phyloP scores from a whole-genome alignment of 139 green algal species.

The Gonium pectorale region DNA sequence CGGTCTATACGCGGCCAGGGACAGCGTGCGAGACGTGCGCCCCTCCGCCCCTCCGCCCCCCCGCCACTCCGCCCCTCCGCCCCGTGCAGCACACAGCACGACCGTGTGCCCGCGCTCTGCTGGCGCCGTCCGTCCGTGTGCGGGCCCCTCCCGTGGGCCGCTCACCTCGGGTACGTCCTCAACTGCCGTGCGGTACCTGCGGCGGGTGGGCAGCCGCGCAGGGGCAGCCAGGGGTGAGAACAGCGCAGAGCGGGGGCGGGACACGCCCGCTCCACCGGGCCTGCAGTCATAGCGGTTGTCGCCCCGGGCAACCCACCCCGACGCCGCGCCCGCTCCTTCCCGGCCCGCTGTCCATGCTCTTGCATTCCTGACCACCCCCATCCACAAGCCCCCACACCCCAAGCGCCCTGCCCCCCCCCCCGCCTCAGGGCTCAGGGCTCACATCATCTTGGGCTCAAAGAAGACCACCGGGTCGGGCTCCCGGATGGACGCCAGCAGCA shows the following conservation, averaged over 20 bases:
- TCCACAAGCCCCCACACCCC: too few species aligned
- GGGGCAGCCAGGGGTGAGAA: not conserved
- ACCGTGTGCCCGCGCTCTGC: not conserved
- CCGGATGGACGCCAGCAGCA: slow-evolving; percentile 87
- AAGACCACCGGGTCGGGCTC: slow-evolving; percentile 91
- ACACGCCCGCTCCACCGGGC: too few species aligned
- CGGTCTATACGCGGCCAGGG: too few species aligned
- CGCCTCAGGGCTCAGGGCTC: slow-evolving; percentile 35
- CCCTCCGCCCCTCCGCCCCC: not conserved
- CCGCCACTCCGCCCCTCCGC: not conserved
- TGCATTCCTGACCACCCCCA: too few species aligned
- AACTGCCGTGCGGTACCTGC: slow-evolving; percentile 87
- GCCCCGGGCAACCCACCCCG: too few species aligned
- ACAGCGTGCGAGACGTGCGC: too few species aligned
- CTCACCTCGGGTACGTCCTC: slow-evolving; percentile 81
- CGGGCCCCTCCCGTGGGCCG: too few species aligned
- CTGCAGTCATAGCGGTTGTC: too few species aligned
- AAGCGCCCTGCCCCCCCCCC: not conserved
- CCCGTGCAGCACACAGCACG: not conserved
- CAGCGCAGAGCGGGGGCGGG: too few species aligned
- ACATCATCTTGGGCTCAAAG: slow-evolving; percentile 95
- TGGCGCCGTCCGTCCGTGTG: not conserved
- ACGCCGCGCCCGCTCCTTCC: too few species aligned
- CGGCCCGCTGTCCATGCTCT: too few species aligned
- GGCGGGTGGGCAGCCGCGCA: not conserved